Evolutionary conservation across 1,284 basidiomycete species (phyloP), one percentile per base, ranked within the genome.

Genomic region (Ganoderma leucocontextum): DNA sequence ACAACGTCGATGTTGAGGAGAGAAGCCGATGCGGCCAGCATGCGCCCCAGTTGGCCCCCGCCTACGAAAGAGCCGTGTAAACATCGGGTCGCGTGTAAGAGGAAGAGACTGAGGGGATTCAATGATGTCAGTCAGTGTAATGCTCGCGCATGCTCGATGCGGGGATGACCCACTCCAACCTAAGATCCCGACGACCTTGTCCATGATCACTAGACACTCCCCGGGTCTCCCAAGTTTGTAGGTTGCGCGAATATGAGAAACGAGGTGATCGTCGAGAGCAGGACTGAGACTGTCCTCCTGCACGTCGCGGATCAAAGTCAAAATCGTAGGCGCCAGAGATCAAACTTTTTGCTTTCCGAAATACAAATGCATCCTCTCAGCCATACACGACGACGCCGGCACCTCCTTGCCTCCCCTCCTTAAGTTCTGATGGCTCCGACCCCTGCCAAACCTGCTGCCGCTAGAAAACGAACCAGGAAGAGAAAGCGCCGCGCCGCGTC

Each of bases 41-140:
- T 99, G 53, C 98, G 95, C 59, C 98, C 98, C 19, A 99, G 90
- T 82, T 99, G 97, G 75, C 97, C 97, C 61, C 97, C 98, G 74
- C 97, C 97, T 96, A 59, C 62, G 25, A 41, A 33, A 49, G 25
- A 57, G 39, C 29, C 57, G 65, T 57, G 61, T 57, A 52, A 66
- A 63, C 63, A 66, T 62, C 15, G 35, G 29, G 60, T 60, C 44
- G 33, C 41, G 44, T 35, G 65, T 58, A 58, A 52, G 33, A 65
- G 53, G 55, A 71, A 39, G 69, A 68, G 67, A 47, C 63, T 62
- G 57, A 63, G 25, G 47, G 12, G 44, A 19, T 17, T 19, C 13
- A 29, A n/a, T 35, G 29, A 38, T 41, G 63, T 70, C 29, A 67
- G 55, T 35, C 29, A 69, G 55, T 35, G 22, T 7, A n/a, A 42